These are phyloP conservation scores for Ophiostoma australiae DNA, from an alignment of 2,329 filamentous ascomycete genomes.

Conservation along the genomic window DNA sequence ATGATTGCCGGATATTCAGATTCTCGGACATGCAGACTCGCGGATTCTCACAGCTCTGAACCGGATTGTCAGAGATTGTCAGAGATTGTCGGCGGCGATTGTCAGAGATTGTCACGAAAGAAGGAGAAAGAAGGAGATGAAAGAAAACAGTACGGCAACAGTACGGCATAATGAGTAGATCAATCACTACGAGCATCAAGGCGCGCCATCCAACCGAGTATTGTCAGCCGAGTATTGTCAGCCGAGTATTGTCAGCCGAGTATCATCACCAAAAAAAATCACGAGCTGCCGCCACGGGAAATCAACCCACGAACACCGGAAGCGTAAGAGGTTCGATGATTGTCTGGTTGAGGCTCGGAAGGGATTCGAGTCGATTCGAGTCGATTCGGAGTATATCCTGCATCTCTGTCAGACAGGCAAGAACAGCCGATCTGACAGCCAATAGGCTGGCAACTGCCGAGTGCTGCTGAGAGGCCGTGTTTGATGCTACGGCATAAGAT, in stretches of 20 bases:
- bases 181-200: background rate
- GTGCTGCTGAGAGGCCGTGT: too few relatives aligned
- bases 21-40: background rate
- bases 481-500: background rate
- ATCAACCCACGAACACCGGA: background rate
- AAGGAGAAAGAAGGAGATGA: background rate
- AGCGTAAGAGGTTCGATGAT: slow-evolving; percentile 1
- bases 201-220: too few relatives aligned
- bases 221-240: too few relatives aligned
- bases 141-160: background rate
- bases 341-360: background rate
- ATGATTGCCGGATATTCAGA: background rate
- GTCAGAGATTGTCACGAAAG: too few relatives aligned
- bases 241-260: too few relatives aligned
- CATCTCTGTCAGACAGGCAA: background rate
- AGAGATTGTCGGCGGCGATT: too few relatives aligned
- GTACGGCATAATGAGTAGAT: background rate
- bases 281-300: too few relatives aligned
- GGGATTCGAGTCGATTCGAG: background rate
- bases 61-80: background rate
- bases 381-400: background rate
- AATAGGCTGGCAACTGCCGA: background rate
- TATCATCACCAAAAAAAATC: too few relatives aligned
- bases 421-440: background rate
- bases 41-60: too few relatives aligned